These are phyloP conservation scores for Neopestalotiopsis sp. DNA, from an alignment of 2,329 filamentous ascomycete genomes.

Conservation along the genomic window DNA sequence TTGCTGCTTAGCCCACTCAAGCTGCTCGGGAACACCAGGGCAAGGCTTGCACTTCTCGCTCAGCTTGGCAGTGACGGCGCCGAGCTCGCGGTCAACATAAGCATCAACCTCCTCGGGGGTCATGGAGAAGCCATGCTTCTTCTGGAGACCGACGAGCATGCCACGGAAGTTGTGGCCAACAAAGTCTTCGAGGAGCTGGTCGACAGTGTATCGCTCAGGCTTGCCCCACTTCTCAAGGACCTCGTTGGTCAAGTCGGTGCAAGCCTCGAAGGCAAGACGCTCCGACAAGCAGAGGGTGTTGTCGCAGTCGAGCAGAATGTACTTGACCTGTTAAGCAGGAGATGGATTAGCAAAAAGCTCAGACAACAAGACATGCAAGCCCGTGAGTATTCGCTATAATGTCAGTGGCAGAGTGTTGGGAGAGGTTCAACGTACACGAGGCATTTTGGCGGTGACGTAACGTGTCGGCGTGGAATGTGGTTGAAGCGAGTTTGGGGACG, in stretches of 20 bases:
- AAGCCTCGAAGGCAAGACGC: constrained; percentile 76
- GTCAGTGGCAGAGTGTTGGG: neutral
- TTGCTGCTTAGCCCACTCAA: constrained; percentile 62
- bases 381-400: neutral
- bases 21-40: constrained; percentile 61
- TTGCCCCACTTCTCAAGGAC: constrained; percentile 68
- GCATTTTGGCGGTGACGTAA: constrained; percentile 32
- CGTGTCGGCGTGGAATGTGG: neutral
- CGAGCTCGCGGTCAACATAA: constrained; percentile 72
- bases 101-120: constrained; percentile 63
- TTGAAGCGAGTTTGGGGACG: neutral
- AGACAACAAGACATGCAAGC: neutral
- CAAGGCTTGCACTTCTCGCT: constrained; percentile 66
- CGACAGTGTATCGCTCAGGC: constrained; percentile 69
- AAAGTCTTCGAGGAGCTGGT: constrained; percentile 73
- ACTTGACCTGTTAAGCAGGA: constrained; percentile 54
- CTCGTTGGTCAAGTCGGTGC: constrained; percentile 76
- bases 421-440: constrained; percentile 36
- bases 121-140: constrained; percentile 72
- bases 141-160: constrained; percentile 72
- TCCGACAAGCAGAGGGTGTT: constrained; percentile 82
- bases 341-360: neutral
- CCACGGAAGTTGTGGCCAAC: constrained; percentile 81
- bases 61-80: constrained; percentile 72
- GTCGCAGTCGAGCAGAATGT: constrained; percentile 67